Percentiles rank a stretch among this genome's conserved stretches.
Conservation (phyloP, 2,329 filamentous ascomycete genomes). For the Neonectria sp. region DNA sequence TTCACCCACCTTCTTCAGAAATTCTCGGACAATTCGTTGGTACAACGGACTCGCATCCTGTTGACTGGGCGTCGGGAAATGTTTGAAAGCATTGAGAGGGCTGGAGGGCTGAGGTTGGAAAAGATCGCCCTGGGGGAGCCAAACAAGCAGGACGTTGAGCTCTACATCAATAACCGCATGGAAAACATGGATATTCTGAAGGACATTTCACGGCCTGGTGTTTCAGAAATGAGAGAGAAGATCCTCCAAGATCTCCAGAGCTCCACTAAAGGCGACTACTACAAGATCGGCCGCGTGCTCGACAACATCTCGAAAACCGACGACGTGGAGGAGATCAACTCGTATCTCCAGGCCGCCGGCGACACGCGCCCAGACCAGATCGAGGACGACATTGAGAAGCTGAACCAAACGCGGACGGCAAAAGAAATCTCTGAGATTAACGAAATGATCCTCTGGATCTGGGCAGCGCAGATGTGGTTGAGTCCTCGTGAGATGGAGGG, state of each 20-base stretch:
- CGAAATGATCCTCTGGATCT: constrained; percentile 56
- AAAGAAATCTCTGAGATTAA: constrained; percentile 57
- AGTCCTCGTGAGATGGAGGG: constrained; percentile 47
- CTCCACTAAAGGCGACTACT: constrained; percentile 27
- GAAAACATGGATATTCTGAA: constrained; percentile 50
- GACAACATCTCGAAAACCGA: constrained; percentile 52
- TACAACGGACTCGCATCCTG: constrained; percentile 47
- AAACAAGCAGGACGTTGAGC: constrained; percentile 49
- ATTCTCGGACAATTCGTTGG: constrained; percentile 36
- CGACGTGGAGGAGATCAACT: constrained; percentile 52
- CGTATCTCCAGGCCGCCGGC: constrained; percentile 49
- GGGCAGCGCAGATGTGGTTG: constrained; percentile 45
- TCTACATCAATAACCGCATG: constrained; percentile 50
- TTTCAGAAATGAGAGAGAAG: constrained; percentile 51
- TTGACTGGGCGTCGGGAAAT: constrained; percentile 44
- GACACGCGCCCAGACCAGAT: constrained; percentile 52
- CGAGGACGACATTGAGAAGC: constrained; percentile 49
- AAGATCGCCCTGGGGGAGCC: constrained; percentile 44
- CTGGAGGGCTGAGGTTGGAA: constrained; percentile 36
- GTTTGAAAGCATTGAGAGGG: constrained; percentile 31
- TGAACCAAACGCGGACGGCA: constrained; percentile 50
- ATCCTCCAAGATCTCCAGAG: constrained; percentile 37
- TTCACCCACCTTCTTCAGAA: constrained; percentile 44
- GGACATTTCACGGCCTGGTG: constrained; percentile 43
- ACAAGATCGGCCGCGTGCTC: constrained; percentile 41